Evolutionary conservation across 495 filamentous ascomycete genomes (phyloP).

Genomic region (Hypoxylon perforatum): DNA sequence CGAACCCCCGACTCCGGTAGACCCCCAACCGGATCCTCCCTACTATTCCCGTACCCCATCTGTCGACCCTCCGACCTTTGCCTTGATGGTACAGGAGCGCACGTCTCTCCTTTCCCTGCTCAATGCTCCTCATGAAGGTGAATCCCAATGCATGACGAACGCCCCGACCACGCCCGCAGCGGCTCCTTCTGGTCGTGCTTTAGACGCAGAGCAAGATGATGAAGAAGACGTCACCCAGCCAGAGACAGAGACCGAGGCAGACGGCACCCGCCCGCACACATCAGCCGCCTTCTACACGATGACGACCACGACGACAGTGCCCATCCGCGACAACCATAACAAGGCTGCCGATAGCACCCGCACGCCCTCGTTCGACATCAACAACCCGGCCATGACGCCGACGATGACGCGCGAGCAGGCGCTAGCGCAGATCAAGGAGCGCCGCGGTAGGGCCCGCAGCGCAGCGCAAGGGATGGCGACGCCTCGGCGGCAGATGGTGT

Average conservation of each 20-base stretch:
- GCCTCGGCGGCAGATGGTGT: conserved; percentile 53
- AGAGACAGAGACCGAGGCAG: background rate
- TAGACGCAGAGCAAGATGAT: conserved; percentile 22
- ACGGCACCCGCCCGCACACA: conserved; percentile 48
- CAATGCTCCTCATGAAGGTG: conserved; percentile 56
- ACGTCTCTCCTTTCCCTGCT: conserved; percentile 67
- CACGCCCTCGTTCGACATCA: conserved; percentile 58
- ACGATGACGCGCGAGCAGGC: conserved; percentile 69
- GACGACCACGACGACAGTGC: conserved; percentile 60
- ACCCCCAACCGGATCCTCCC: conserved; percentile 26
- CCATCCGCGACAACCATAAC: conserved; percentile 50
- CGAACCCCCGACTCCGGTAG: conserved; percentile 45
- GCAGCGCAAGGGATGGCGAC: conserved; percentile 54
- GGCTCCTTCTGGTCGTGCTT: conserved; percentile 9
- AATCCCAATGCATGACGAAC: conserved; percentile 41
- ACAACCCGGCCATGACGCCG: conserved; percentile 61
- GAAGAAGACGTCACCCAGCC: conserved; percentile 21
- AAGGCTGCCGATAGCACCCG: conserved; percentile 38
- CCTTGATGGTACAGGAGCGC: conserved; percentile 54
- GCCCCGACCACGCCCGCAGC: conserved; percentile 51
- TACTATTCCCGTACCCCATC: conserved; percentile 60
- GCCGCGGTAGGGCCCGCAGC: conserved; percentile 61
- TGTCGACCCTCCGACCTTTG: conserved; percentile 61
- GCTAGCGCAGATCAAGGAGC: conserved; percentile 65
- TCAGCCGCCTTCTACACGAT: conserved; percentile 51